Evolutionary conservation across 73 alveolate species (phyloP).

Genomic region (Uronychia setigera): DNA sequence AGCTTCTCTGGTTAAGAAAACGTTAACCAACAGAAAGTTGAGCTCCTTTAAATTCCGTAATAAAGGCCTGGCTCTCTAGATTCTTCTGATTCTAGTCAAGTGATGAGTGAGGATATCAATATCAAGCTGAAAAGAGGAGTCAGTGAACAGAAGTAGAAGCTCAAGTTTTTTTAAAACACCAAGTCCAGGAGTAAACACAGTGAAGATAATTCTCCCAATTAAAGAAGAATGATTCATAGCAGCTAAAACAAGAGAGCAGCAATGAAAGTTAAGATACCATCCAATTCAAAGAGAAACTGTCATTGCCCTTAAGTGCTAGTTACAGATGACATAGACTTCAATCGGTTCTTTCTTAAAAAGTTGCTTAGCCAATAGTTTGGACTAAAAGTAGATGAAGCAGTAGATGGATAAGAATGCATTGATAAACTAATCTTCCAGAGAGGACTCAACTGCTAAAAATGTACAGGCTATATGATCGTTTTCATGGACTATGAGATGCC

Average conservation of each 20-base stretch:
- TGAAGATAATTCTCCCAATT: not conserved
- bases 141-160: no score
- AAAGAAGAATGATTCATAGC: not conserved
- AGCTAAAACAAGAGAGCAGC: not conserved
- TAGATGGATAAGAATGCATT: not conserved
- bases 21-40: no score
- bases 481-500: constrained; percentile 1
- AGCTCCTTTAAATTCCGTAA: no score
- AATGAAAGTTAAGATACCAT: not conserved
- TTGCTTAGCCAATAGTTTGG: not conserved
- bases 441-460: not conserved
- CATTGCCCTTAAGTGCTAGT: not conserved
- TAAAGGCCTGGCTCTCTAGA: no score
- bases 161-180: not conserved
- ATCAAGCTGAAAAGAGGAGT: no score
- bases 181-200: not conserved
- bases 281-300: not conserved
- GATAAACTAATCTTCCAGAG: not conserved
- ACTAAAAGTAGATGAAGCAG: not conserved
- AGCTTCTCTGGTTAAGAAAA: no score
- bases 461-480: not conserved
- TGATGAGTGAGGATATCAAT: no score
- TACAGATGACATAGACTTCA: not conserved
- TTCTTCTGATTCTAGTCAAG: no score
- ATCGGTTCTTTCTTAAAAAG: not conserved